These are phyloP conservation scores for Melanogaster broomeanus DNA, from an alignment of 768 basidiomycete genomes.

Conservation along the genomic window DNA sequence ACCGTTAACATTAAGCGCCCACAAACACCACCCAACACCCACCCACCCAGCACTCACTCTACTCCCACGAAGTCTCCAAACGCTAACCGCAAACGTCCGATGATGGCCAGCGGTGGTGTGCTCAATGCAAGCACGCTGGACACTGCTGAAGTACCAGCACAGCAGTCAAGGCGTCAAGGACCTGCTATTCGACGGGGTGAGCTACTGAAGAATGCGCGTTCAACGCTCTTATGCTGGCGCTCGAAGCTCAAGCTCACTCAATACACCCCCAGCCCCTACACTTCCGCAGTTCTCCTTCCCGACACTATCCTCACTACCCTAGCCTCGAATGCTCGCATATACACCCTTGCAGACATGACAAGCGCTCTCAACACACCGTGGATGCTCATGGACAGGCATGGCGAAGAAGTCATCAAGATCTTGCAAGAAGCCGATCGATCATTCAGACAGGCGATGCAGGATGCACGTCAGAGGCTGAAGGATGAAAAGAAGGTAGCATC, in stretches of 20 bases:
- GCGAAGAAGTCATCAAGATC: constrained; percentile 21
- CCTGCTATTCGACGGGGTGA: constrained; percentile 9
- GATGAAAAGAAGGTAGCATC: background rate
- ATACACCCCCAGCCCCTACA: constrained; percentile 2
- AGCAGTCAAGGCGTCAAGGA: background rate
- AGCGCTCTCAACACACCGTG: constrained; percentile 3
- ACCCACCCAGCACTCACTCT: background rate
- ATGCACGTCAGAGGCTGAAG: constrained; percentile 1
- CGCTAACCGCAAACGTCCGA: constrained; percentile 23
- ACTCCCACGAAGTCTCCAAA: constrained; percentile 16
- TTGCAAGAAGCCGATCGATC: constrained; percentile 13
- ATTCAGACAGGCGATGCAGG: constrained; percentile 5
- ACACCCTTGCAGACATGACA: constrained; percentile 14
- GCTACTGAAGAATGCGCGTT: background rate
- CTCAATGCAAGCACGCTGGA: background rate
- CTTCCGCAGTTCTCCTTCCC: constrained; percentile 20
- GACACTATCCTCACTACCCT: constrained; percentile 28
- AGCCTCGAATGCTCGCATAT: constrained; percentile 14
- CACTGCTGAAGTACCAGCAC: no score
- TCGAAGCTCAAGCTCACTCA: background rate
- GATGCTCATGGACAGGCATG: constrained; percentile 18
- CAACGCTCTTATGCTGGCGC: constrained; percentile 5
- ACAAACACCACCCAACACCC: background rate
- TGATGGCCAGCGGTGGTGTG: constrained; percentile 11
- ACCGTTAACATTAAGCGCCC: background rate